These are phyloP conservation scores for Torulaspora globosa DNA, from an alignment of 1,139 yeast genomes.

Conservation along the genomic window DNA sequence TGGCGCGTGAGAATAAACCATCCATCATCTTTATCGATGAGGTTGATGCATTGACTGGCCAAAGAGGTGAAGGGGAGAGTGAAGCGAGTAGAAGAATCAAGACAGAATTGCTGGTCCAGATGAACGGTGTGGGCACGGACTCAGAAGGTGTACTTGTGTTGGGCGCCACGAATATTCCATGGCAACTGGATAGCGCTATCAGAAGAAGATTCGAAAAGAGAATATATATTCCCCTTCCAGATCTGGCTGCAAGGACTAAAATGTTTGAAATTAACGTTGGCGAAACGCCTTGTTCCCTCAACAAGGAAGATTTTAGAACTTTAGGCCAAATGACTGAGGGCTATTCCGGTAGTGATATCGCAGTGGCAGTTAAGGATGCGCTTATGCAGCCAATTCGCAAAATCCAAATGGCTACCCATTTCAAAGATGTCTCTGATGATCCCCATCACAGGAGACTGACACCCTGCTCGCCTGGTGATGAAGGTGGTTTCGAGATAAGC, in stretches of 20 bases:
- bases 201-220: slow-evolving; percentile 94
- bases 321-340: slow-evolving; percentile 96
- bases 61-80: slow-evolving; percentile 96
- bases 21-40: slow-evolving; percentile 95
- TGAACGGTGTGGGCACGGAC: slow-evolving; percentile 99
- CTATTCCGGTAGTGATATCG: slow-evolving; percentile 95
- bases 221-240: slow-evolving; percentile 93
- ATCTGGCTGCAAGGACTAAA: slow-evolving; percentile 78
- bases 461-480: slow-evolving; percentile 97
- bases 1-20: slow-evolving; percentile 96
- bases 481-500: slow-evolving; percentile 77
- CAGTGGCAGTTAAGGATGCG: slow-evolving; percentile 95
- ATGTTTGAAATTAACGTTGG: slow-evolving; percentile 97
- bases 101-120: slow-evolving; percentile 92
- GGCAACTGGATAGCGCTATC: slow-evolving; percentile 98
- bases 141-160: slow-evolving; percentile 86
- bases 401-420: slow-evolving; percentile 95
- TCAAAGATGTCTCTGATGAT: slow-evolving; percentile 48
- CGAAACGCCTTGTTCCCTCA: slow-evolving; percentile 75
- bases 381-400: slow-evolving; percentile 96
- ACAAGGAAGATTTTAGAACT: slow-evolving; percentile 66
- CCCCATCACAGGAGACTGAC: slow-evolving; percentile 48
- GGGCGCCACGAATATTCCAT: slow-evolving; percentile 98
- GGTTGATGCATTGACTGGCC: slow-evolving; percentile 96
- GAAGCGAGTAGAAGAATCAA: slow-evolving; percentile 96